A percentile compares a stretch with the other conserved stretches of the same genome.
Conservation (phyloP, 805 yeast species). For the Suhomyces vadensis region DNA sequence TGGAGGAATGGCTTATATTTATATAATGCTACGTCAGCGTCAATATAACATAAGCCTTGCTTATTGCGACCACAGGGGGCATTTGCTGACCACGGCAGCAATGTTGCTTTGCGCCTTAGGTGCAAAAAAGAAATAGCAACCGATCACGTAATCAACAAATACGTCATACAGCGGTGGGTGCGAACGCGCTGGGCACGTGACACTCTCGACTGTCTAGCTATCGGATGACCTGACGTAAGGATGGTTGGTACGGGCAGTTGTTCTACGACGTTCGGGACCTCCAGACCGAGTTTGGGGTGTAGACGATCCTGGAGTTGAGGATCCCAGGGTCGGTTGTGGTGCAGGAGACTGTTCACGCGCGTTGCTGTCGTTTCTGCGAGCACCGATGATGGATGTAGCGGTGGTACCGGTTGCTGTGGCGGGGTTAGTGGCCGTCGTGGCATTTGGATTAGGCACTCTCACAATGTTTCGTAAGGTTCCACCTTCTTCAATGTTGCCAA, state of each 20-base stretch:
- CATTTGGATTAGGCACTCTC: not conserved
- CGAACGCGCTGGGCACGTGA: too few relatives aligned
- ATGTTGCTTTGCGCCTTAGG: not conserved
- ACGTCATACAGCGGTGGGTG: not conserved
- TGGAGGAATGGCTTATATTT: not conserved
- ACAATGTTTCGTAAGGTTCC: not conserved
- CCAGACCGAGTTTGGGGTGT: conserved; percentile 7
- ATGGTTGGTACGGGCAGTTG: conserved; percentile 7
- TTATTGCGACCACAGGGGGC: not conserved
- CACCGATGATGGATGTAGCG: not conserved
- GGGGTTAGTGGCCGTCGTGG: conserved; percentile 12
- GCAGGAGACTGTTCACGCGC: too few relatives aligned
- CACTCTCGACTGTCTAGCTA: not conserved
- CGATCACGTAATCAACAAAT: not conserved
- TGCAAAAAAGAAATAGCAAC: conserved; percentile 4
- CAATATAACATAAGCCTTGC: conserved; percentile 1
- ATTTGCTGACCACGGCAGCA: conserved; percentile 5
- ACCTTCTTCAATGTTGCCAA: not conserved
- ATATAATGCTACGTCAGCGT: not conserved
- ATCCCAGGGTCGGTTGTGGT: not conserved
- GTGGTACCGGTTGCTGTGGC: not conserved
- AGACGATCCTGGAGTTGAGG: not conserved
- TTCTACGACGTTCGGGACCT: conserved; percentile 13
- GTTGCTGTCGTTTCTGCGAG: not conserved
- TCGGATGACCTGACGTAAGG: conserved; percentile 11